Evolutionary conservation across 768 basidiomycete genomes (phyloP).

Genomic region (button mushroom (Agaricus bisporus)): DNA sequence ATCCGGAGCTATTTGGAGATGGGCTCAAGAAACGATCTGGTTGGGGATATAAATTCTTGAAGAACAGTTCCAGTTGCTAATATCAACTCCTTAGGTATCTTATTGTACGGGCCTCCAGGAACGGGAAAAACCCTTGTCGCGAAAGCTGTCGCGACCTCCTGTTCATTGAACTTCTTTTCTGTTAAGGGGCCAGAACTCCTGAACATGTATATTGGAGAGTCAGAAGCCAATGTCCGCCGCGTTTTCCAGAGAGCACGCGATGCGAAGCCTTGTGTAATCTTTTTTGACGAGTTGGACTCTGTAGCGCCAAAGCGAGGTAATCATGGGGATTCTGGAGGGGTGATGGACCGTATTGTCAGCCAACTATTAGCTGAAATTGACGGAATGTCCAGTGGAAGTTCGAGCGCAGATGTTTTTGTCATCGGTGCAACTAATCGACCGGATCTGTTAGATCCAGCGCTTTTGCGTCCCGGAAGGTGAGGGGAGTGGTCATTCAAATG

Average conservation of each 20-base stretch:
- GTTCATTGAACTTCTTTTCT: slow-evolving; percentile 94
- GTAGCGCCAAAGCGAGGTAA: slow-evolving; percentile 93
- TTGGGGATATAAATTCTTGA: slow-evolving; percentile 21
- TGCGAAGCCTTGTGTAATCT: slow-evolving; percentile 91
- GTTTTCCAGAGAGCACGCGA: slow-evolving; percentile 90
- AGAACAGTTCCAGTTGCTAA: background rate
- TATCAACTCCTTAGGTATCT: slow-evolving; percentile 51
- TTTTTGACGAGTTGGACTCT: slow-evolving; percentile 95
- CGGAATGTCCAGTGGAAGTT: slow-evolving; percentile 66
- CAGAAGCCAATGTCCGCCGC: slow-evolving; percentile 92
- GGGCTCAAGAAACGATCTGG: slow-evolving; percentile 96
- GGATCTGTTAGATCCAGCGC: slow-evolving; percentile 83
- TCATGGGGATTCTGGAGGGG: slow-evolving; percentile 94
- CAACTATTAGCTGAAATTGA: slow-evolving; percentile 92
- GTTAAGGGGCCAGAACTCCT: slow-evolving; percentile 93
- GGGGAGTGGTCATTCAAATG: slow-evolving; percentile 11
- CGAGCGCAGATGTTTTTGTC: slow-evolving; percentile 78
- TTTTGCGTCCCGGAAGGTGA: slow-evolving; percentile 83
- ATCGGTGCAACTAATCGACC: slow-evolving; percentile 96
- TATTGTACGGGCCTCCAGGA: slow-evolving; percentile 92
- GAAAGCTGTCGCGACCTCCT: slow-evolving; percentile 94
- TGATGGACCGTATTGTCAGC: slow-evolving; percentile 97
- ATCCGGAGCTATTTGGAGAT: slow-evolving; percentile 83
- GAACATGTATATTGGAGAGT: slow-evolving; percentile 99
- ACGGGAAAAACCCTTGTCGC: slow-evolving; percentile 95